phyloP scores from a whole-genome alignment of 1,284 basidiomycete genomes.

The Ganoderma meredithae region DNA sequence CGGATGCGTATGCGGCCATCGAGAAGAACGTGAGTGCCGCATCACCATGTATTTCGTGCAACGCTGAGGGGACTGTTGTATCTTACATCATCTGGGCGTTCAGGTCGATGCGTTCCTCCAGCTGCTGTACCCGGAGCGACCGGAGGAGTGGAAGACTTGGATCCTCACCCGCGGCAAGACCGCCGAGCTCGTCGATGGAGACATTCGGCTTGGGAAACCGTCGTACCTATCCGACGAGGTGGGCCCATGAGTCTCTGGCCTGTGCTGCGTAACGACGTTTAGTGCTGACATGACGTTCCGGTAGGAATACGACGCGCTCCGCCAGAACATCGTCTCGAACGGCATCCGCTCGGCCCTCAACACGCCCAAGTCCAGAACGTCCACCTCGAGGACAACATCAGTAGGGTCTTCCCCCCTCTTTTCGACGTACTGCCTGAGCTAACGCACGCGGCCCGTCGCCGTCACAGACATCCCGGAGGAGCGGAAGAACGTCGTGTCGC shows the following conservation, averaged over 20 bases:
- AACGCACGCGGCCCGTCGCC: not conserved
- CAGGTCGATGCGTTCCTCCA: slow-evolving; percentile 26
- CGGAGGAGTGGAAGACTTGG: slow-evolving; percentile 11
- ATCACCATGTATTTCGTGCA: not conserved
- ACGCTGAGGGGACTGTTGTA: not conserved
- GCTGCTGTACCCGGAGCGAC: slow-evolving; percentile 11
- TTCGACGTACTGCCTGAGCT: not conserved
- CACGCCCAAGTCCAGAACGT: slow-evolving; percentile 5
- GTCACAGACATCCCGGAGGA: slow-evolving; percentile 1
- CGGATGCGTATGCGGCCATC: slow-evolving; percentile 41
- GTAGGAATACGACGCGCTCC: slow-evolving; percentile 13
- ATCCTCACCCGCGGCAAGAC: slow-evolving; percentile 11
- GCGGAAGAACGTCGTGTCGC: not conserved
- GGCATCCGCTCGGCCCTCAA: slow-evolving; percentile 12
- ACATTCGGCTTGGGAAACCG: slow-evolving; percentile 12
- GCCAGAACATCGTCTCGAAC: slow-evolving; percentile 1
- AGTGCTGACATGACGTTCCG: not conserved
- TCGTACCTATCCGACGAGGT: slow-evolving; percentile 16
- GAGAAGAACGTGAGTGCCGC: slow-evolving; percentile 30
- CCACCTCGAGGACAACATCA: not conserved
- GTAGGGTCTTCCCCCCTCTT: not conserved
- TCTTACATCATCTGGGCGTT: not conserved
- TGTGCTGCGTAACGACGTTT: not conserved
- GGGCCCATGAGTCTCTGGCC: not conserved
- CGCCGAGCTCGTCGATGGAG: slow-evolving; percentile 9